A percentile compares a stretch with the other conserved stretches of the same genome.
These are phyloP conservation scores for Ophiostoma populinum DNA, from an alignment of 2,329 filamentous ascomycete species.

Conservation along the genomic window DNA sequence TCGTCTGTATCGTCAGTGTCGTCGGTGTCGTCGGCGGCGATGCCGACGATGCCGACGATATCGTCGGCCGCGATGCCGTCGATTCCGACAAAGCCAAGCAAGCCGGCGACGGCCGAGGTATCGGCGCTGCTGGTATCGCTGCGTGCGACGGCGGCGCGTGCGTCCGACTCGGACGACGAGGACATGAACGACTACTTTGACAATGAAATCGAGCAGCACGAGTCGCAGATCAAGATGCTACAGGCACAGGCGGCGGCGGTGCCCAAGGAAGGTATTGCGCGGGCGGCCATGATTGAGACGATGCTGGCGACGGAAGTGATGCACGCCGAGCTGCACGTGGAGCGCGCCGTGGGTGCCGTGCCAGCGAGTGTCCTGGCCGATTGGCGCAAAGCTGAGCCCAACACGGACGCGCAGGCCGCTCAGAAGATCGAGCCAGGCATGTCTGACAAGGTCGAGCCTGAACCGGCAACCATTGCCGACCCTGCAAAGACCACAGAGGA, in stretches of 20 bases:
- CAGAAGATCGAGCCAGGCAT: no score
- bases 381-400: constrained; percentile 10
- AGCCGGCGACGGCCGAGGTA: background rate
- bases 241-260: constrained; percentile 21
- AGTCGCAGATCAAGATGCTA: constrained; percentile 30
- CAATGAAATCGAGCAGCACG: constrained; percentile 32
- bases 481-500: no score
- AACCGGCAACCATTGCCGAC: background rate
- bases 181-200: constrained; percentile 40
- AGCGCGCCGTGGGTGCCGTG: constrained; percentile 25
- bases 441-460: background rate
- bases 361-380: constrained; percentile 18
- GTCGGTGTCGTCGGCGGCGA: no score
- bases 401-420: no score
- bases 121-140: constrained; percentile 8
- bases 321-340: constrained; percentile 25
- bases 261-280: constrained; percentile 25
- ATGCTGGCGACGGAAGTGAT: constrained; percentile 31
- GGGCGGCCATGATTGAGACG: constrained; percentile 27
- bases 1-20: no score
- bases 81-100: background rate
- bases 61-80: background rate
- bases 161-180: constrained; percentile 38
- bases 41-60: no score
- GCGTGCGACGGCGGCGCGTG: constrained; percentile 4